Conservation (phyloP, 2,329 filamentous ascomycete genomes). For the Aspergillus brasiliensis region DNA sequence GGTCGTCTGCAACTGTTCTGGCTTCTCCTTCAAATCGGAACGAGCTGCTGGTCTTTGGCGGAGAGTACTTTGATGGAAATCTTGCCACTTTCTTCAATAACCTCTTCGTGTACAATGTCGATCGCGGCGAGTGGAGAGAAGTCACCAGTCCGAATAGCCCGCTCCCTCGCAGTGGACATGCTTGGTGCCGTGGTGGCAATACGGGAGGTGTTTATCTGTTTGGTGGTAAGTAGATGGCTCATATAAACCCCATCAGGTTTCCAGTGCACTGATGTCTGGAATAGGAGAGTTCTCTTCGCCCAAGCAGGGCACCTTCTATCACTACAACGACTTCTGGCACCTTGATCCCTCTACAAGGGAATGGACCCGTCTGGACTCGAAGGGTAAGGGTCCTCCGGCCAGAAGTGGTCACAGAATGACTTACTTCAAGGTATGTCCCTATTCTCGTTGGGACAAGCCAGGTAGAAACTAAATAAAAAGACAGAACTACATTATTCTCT, state of each 20-base stretch:
- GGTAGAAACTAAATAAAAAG: slow-evolving; percentile 3
- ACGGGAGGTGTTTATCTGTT: slow-evolving; percentile 86
- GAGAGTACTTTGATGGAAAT: slow-evolving; percentile 93
- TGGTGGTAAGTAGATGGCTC: slow-evolving; percentile 57
- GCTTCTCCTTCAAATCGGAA: slow-evolving; percentile 84
- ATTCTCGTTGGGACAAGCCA: background rate
- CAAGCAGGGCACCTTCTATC: slow-evolving; percentile 97
- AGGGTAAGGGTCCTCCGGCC: slow-evolving; percentile 73
- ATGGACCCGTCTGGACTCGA: slow-evolving; percentile 85
- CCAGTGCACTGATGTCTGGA: slow-evolving; percentile 10
- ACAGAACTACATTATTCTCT: slow-evolving; percentile 85
- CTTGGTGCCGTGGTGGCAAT: slow-evolving; percentile 89
- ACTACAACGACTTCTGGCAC: slow-evolving; percentile 98
- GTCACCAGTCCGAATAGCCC: slow-evolving; percentile 91
- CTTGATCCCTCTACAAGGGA: slow-evolving; percentile 81
- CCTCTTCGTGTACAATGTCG: slow-evolving; percentile 70
- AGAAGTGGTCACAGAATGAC: slow-evolving; percentile 95
- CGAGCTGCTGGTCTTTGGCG: slow-evolving; percentile 88
- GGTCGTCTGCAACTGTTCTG: slow-evolving; percentile 78
- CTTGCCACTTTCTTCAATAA: slow-evolving; percentile 73
- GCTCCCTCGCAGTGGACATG: slow-evolving; percentile 86
- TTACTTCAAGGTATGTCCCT: slow-evolving; percentile 68
- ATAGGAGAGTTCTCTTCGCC: slow-evolving; percentile 86
- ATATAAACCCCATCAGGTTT: background rate
- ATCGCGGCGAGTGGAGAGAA: slow-evolving; percentile 84